Evolutionary conservation across 768 basidiomycete genomes (phyloP), one percentile per base, ranked within the genome.

Genomic region (Boletus coccyginus): DNA sequence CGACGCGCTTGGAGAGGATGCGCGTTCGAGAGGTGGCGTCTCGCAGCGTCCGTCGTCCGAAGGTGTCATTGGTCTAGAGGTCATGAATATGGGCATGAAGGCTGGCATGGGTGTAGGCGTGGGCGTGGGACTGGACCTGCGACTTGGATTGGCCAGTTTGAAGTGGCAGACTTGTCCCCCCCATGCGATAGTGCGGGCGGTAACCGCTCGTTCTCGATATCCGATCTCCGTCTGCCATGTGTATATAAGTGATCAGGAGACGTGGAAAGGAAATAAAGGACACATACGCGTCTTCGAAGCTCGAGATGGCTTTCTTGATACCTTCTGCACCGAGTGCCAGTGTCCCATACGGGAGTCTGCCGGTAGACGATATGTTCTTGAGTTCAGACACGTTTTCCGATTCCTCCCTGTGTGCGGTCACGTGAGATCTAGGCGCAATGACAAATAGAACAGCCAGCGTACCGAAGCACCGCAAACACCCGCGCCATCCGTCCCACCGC

Each of bases 371-470:
- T 46, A 85, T 76, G 47, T 74, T 83, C 74, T 86, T 88, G 74
- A 89, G 82, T 70, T 89, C 87, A 7, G 86, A 87, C 1, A 86
- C 81, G 27, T 81, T 77, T 68, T 89, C 87, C n/a, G 85, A 85
- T 65, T 89, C 87, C 77, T 89, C 68, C 19, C 68, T 69, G 33
- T 11, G 53, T 17, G 36, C 9, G 27, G 54, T 44, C 52, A 46
- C 32, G 32, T 62, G 50, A 46, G 31, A 46, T 21, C 6, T 3
- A 27, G 16, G n/a, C n/a, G 13, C 35, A 3, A 3, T 14, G 4
- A n/a, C 5, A 11, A 5, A 8, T 1, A 14, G 27, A 38, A 14
- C 13, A 31, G 27, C 3, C 6, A 11, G 69, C 81, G 50, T 42
- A 85, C 84, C 85, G 82, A 43, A 89, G 76, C 13, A 87, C 73